Percentiles rank a stretch among this genome's conserved stretches.
phyloP scores from a whole-genome alignment of 2,329 filamentous ascomycete genomes.

The Aspergillus sp. region DNA sequence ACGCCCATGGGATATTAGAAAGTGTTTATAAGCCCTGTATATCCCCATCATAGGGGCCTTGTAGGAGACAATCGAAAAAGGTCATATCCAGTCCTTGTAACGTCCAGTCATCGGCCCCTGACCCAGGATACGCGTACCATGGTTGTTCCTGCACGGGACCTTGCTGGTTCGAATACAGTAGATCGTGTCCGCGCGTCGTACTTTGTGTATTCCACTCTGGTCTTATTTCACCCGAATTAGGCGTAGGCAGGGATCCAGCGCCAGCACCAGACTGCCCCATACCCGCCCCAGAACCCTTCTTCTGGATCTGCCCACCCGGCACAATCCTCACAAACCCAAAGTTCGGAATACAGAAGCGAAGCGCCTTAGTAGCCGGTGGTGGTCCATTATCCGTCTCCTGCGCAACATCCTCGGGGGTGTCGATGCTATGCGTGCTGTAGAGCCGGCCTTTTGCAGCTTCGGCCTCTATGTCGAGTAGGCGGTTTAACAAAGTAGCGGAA shows the following conservation, averaged over 20 bases:
- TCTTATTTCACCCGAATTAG: background rate
- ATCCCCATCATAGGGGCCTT: background rate
- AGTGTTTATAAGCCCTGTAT: accelerated
- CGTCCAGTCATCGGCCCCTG: conserved; percentile 1
- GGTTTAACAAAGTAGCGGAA: conserved; percentile 17
- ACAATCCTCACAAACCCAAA: conserved; percentile 43
- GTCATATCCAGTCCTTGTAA: conserved; percentile 11
- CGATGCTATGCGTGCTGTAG: conserved; percentile 1
- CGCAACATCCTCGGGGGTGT: background rate
- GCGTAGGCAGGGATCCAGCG: background rate
- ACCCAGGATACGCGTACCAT: background rate
- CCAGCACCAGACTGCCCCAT: background rate
- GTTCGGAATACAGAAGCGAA: conserved; percentile 46
- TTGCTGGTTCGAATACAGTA: background rate
- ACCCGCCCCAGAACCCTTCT: background rate
- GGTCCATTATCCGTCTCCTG: background rate
- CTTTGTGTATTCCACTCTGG: background rate
- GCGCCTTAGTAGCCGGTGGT: conserved; percentile 11
- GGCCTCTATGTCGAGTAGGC: conserved; percentile 20
- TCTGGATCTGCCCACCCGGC: conserved; percentile 4
- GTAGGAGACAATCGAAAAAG: conserved; percentile 6
- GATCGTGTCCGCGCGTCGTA: background rate
- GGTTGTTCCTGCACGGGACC: background rate
- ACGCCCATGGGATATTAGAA: too few relatives aligned
- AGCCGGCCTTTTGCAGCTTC: conserved; percentile 7